Conservation (phyloP, 768 basidiomycete species). For the Asterophora parasitica region DNA sequence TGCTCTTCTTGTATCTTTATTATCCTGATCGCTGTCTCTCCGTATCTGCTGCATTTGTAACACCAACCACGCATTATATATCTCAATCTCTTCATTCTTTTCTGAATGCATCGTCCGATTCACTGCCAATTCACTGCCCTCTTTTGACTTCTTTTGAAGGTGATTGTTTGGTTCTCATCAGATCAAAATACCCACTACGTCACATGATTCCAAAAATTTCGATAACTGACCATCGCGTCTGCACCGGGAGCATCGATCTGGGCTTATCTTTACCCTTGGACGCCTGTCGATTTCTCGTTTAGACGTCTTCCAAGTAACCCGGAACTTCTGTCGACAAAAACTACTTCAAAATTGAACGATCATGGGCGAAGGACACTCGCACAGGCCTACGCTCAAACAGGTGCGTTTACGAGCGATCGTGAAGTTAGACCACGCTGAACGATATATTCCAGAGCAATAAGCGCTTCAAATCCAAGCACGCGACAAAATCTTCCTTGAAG, state of each 20-base stretch:
- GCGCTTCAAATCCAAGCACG: conserved; percentile 86
- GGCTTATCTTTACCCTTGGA: background rate
- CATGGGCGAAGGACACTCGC: conserved; percentile 53
- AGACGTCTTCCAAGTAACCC: background rate
- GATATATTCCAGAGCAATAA: conserved; percentile 69
- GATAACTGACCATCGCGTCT: conserved; percentile 4
- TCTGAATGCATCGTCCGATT: background rate
- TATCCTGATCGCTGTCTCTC: conserved; percentile 6
- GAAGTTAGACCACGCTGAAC: background rate
- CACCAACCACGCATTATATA: conserved; percentile 14
- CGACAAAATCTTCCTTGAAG: conserved; percentile 79
- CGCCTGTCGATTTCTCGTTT: background rate
- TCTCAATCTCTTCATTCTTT: conserved; percentile 4
- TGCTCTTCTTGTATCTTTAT: conserved; percentile 8
- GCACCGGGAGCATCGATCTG: conserved; percentile 3
- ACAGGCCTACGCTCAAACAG: conserved; percentile 86
- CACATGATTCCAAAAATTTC: conserved; percentile 15
- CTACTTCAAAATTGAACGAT: background rate
- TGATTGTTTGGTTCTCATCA: conserved; percentile 1
- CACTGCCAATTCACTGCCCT: no score
- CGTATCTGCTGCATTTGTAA: conserved; percentile 16
- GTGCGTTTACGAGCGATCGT: conserved; percentile 25
- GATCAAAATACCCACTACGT: background rate
- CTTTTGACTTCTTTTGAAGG: no score
- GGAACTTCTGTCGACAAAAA: background rate